Evolutionary conservation across 805 yeast species (phyloP), one percentile per base, ranked within the genome.

Genomic region (Cyberlindnera mycetangii): DNA sequence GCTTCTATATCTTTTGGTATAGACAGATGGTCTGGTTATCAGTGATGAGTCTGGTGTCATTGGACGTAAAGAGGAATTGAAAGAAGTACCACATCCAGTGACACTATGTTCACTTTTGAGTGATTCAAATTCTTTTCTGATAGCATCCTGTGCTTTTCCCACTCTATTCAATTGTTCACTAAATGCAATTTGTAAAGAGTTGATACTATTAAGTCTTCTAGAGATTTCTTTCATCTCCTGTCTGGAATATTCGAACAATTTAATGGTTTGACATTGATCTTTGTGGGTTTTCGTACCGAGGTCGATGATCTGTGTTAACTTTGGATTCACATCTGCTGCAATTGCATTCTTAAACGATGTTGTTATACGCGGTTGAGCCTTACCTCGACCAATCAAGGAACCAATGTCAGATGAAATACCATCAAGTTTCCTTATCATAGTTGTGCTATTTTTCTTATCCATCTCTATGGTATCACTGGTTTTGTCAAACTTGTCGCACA

Each of bases 1-100:
- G 15, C 35, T 32, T n/a, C 32, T 30, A 32, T 34, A 36, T 20
- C 44, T 34, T n/a, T 17, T 32, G 10, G 22, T 12, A 21, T 21
- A 30, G 22, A 7, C 18, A 8, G 37, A 10, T 22, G 35, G 31
- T 31, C 15, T 28, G 15, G 19, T 11, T 7, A 21, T 14, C 28
- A 38, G 14, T 3, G 33, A 30, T 8, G 36, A 20, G 6, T 34
- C 40, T 30, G 47, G 42, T 8, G 42, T 25, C 30, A 32, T 5
- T 17, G 45, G 41, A 3, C n/a, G n/a, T n/a, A 25, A 11, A 10
- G 15, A 14, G n/a, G 37, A n/a, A 12, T 9, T n/a, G n/a, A n/a
- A n/a, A n/a, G n/a, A 22, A 11, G 7, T 25, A 10, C 16, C 38
- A 9, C 20, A n/a, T n/a, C n/a, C n/a, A n/a, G n/a, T n/a, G n/a